Evolutionary conservation across 176 grass and related monocot species (phyloP), one percentile per base, ranked within the genome.

Genomic region (Bothriochloa decipiens): DNA sequence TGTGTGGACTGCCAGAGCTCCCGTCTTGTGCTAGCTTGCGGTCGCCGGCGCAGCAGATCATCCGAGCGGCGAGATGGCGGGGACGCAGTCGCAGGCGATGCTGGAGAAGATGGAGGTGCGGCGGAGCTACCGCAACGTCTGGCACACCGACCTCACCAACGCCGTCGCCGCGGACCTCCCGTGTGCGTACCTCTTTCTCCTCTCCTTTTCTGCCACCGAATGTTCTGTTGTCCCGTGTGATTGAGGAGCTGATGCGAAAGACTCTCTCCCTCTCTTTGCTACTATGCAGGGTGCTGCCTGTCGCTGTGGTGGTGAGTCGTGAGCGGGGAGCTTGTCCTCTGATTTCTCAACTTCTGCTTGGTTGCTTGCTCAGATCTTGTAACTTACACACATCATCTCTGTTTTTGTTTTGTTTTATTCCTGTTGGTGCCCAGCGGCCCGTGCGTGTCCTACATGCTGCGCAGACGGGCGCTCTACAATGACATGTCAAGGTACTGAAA

Each of bases 261-360:
- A n/a, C n/a, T n/a, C n/a, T n/a, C n/a, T n/a, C n/a, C n/a, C n/a
- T n/a, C n/a, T n/a, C n/a, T n/a, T 4, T 10, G 23, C 23, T 65
- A 13, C 16, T 12, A 33, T 89, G 86, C 84, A 94, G 95, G 28
- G 81, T 97, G 95, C 71, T 97, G 95, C 75, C 46, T 97, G 50
- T 87, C 95, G 74, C 71, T 93, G 58, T 97, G 92, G 90, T 97
- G 95, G 95, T 97, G 84, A 92, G 92, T 97, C 86, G 88, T 89
- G 17, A 11, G 18, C n/a, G 8, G 27, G 25, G 20, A 36, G 35
- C 50, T 62, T 58, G 20, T 72, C 13, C 11, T 74, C 46, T 11
- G 22, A 6, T 74, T 70, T 89, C 79, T 80, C 53, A 57, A 53
- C n/a, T 39, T 33, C 9, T 69, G 63, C 13, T 73, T 50, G 43